Percentiles rank a stretch among this genome's conserved stretches.
These are phyloP conservation scores for Amaranthus palmeri DNA, from an alignment of 148 eudicot genomes.

Conservation along the genomic window DNA sequence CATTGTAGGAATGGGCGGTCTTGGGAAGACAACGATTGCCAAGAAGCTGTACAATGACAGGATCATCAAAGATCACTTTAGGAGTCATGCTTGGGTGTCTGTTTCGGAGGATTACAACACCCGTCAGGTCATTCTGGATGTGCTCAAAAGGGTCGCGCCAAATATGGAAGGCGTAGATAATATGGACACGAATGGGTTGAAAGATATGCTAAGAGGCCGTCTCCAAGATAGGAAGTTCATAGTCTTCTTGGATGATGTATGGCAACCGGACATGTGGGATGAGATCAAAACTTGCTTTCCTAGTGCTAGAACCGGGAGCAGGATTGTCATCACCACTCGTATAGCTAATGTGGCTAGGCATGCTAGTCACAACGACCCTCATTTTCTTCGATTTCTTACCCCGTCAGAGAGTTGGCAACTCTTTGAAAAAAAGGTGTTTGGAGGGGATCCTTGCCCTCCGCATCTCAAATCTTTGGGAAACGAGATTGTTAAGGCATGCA, in stretches of 20 bases:
- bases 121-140: constrained; percentile 22
- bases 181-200: constrained; percentile 14
- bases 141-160: constrained; percentile 17
- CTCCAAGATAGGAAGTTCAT: constrained; percentile 17
- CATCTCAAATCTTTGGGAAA: constrained; percentile 19
- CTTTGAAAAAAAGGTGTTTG: constrained; percentile 28
- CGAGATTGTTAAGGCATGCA: constrained; percentile 22
- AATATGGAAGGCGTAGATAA: background rate
- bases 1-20: constrained; percentile 43
- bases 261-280: constrained; percentile 26
- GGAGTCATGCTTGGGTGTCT: constrained; percentile 25
- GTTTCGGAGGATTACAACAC: constrained; percentile 34
- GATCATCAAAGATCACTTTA: constrained; percentile 22
- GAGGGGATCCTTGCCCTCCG: constrained; percentile 17
- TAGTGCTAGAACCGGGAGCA: constrained; percentile 8
- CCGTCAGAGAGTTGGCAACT: constrained; percentile 31
- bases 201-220: background rate
- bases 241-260: constrained; percentile 30
- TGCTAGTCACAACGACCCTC: constrained; percentile 22
- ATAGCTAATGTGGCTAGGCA: constrained; percentile 20
- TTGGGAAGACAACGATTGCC: constrained; percentile 45
- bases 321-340: constrained; percentile 31
- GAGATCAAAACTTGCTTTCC: constrained; percentile 31
- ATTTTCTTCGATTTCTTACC: constrained; percentile 23
- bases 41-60: constrained; percentile 28